Base-by-base conservation (phyloP, 371 early-diverging fungal species). In the Apophysomyces sp. region DNA sequence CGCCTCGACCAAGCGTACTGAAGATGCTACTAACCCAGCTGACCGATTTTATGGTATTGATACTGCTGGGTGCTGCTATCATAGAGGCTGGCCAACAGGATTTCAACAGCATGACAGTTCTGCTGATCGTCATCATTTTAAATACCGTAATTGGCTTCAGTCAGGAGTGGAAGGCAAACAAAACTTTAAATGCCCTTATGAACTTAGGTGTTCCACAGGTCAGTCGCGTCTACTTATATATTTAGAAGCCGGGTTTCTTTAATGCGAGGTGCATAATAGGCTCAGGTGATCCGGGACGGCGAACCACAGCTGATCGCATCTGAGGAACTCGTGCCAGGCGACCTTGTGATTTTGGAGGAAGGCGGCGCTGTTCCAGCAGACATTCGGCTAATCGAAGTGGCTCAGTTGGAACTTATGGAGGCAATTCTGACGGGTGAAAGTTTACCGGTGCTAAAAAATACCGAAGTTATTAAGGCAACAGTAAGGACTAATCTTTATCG, bases 331-430 rank as follows among this genome's bases (percentile, higher is more conserved):
- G 96, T 95, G 0, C 95, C 94, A 6, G 97, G 97, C 49, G 98
- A 98, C 68, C 66, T 97, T 28, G 83, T 96, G 24, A 80, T 90
- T 28, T 78, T 97, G 15, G 94, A 94, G 61, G 92, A 91, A 67
- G 95, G 96, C 13, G 95, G 95, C 56, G 92, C 90, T 7, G 86
- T 96, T 57, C 94, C 94, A 16, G 98, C 96, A 29, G 98, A 97
- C 71, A 80, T 92, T 28, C 88, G 95, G 18, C 74, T 97, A 15
- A 88, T 92, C 57, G 92, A 94, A 52, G 86, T 83, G 6, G 72
- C 92, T 36, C 93, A 96, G 62, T 81, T 96, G 28, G 92, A 93
- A 64, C 76, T 93, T 0, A 85, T 94, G 51, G 96, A 94, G 73
- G 86, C 91, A 24, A 81, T 94, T 31, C 69, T 96, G 54, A 96